Evolutionary conservation across 78 protist species (phyloP).

Genomic region (Kipferlia bialata): DNA sequence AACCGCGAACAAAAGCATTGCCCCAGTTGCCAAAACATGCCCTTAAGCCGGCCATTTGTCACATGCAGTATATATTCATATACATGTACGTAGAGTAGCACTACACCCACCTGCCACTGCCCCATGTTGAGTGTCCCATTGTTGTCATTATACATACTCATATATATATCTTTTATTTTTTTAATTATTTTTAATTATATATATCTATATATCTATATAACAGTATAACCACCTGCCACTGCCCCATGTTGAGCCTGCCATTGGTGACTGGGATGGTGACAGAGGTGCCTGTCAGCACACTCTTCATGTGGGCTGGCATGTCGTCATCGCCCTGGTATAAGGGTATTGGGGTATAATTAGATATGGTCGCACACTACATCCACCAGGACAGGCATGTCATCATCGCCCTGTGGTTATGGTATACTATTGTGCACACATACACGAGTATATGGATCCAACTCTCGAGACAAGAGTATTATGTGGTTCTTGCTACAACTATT

Average conservation of each 20-base stretch:
- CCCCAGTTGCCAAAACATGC: background rate
- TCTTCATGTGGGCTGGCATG: constrained; percentile 30
- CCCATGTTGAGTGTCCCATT: background rate
- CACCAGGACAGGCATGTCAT: too few species aligned
- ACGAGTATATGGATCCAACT: too few species aligned
- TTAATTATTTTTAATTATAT: too few species aligned
- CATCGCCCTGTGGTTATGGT: too few species aligned
- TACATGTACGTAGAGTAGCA: background rate
- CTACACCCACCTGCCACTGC: background rate
- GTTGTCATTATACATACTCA: background rate
- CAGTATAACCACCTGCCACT: constrained; percentile 25
- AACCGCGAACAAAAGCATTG: too few species aligned
- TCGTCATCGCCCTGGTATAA: constrained; percentile 35
- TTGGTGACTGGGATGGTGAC: constrained; percentile 34
- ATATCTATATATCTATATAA: background rate
- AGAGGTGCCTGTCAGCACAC: constrained; percentile 14
- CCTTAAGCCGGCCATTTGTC: background rate
- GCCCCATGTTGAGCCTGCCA: constrained; percentile 12
- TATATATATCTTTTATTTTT: background rate
- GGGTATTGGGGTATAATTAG: too few species aligned
- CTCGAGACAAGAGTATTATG: too few species aligned
- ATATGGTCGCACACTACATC: too few species aligned
- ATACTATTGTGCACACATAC: too few species aligned
- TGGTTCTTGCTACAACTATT: too few species aligned
- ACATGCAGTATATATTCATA: background rate